These are phyloP conservation scores for Exophiala oligosperma DNA, from an alignment of 2,329 filamentous ascomycete species.

Conservation along the genomic window DNA sequence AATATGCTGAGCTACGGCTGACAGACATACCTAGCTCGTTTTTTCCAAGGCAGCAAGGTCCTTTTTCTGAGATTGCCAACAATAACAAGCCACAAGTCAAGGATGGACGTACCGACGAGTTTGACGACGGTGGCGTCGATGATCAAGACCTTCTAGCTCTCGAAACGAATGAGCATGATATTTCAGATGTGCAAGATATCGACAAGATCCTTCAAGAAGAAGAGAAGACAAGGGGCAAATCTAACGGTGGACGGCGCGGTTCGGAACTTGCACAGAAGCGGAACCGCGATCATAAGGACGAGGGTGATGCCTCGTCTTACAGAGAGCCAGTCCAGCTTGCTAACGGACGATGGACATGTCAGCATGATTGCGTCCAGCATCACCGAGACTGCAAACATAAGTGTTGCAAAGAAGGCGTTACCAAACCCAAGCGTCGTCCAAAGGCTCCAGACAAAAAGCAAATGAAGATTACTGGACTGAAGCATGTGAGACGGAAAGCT, in stretches of 20 bases:
- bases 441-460: conserved; percentile 27
- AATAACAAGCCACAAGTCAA: background rate
- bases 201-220: conserved; percentile 19
- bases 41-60: conserved; percentile 39
- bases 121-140: conserved; percentile 54
- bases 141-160: conserved; percentile 54
- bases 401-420: conserved; percentile 71
- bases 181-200: conserved; percentile 51
- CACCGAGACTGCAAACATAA: conserved; percentile 64
- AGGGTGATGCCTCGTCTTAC: conserved; percentile 5
- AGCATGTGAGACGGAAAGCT: conserved; percentile 1
- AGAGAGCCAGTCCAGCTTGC: conserved; percentile 54
- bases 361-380: conserved; percentile 67
- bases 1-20: conserved; percentile 53
- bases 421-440: conserved; percentile 57
- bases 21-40: conserved; percentile 44
- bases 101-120: conserved; percentile 44
- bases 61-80: conserved; percentile 18
- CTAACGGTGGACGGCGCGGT: conserved; percentile 26
- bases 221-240: conserved; percentile 14
- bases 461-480: conserved; percentile 15
- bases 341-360: conserved; percentile 74
- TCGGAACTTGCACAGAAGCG: background rate
- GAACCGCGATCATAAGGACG: conserved; percentile 5
- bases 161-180: conserved; percentile 48